phyloP scores from a whole-genome alignment of 1,284 basidiomycete genomes.

The Psilocybe mexicana region DNA sequence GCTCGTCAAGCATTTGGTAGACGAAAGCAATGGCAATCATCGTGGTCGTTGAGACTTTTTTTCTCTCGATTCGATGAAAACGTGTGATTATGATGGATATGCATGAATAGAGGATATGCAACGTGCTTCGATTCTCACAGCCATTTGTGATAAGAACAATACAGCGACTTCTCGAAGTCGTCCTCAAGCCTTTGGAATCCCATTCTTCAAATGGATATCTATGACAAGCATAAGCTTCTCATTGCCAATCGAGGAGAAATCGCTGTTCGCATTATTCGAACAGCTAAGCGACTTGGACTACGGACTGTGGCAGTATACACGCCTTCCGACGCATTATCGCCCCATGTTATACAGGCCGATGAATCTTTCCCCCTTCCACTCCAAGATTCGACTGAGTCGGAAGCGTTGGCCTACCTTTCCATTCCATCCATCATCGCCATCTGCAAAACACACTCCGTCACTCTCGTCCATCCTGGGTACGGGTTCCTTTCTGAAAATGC shows the following conservation, averaged over 20 bases:
- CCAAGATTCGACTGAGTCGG: constrained; percentile 18
- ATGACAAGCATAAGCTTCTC: constrained; percentile 35
- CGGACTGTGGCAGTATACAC: constrained; percentile 57
- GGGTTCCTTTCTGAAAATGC: constrained; percentile 71
- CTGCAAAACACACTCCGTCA: constrained; percentile 45
- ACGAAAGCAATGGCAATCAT: constrained; percentile 41
- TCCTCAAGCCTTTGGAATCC: background rate
- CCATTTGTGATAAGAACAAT: background rate
- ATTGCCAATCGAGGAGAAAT: constrained; percentile 46
- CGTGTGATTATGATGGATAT: background rate
- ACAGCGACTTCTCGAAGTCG: background rate
- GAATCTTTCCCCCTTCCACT: constrained; percentile 42
- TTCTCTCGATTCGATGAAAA: background rate
- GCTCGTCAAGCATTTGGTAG: constrained; percentile 51
- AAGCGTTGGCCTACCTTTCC: constrained; percentile 47
- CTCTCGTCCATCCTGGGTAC: constrained; percentile 67
- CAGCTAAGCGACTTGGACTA: constrained; percentile 49
- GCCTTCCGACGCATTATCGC: constrained; percentile 51
- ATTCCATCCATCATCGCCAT: constrained; percentile 43
- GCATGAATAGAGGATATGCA: background rate
- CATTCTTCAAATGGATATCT: background rate
- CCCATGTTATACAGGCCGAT: constrained; percentile 55
- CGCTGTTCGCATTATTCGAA: constrained; percentile 57
- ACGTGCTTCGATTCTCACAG: background rate
- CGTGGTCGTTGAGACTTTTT: constrained; percentile 17